Evolutionary conservation across 2,329 filamentous ascomycete genomes (phyloP).

Genomic region (Monilinia laxa): DNA sequence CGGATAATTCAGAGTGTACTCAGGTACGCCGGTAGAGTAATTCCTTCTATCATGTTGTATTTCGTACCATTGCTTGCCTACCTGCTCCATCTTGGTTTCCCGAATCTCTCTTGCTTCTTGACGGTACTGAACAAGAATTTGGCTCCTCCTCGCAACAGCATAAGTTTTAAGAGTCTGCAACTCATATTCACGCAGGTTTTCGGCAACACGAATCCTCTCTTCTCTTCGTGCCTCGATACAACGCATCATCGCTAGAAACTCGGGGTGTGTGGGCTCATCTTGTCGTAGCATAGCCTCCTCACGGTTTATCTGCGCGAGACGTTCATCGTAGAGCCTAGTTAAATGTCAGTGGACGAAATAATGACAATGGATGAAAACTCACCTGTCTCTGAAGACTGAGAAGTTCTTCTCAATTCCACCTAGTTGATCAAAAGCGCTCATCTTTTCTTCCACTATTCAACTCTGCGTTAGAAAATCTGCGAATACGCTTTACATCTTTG

Average conservation of each 20-base stretch:
- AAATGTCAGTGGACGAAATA: constrained; percentile 29
- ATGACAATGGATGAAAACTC: constrained; percentile 37
- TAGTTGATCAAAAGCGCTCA: constrained; percentile 76
- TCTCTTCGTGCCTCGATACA: constrained; percentile 80
- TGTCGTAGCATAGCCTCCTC: constrained; percentile 62
- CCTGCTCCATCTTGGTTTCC: constrained; percentile 73
- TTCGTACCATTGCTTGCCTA: constrained; percentile 89
- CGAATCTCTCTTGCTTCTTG: constrained; percentile 81
- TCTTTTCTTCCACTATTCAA: constrained; percentile 70
- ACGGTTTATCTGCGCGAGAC: constrained; percentile 75
- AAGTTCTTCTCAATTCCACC: constrained; percentile 85
- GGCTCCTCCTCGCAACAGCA: constrained; percentile 77
- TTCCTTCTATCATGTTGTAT: constrained; percentile 86
- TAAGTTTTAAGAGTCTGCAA: constrained; percentile 70
- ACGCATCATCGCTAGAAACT: constrained; percentile 86
- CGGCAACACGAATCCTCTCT: constrained; percentile 73
- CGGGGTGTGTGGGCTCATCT: constrained; percentile 74
- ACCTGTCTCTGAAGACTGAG: constrained; percentile 78
- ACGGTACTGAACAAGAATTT: constrained; percentile 87
- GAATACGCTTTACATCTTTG: background rate
- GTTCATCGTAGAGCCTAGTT: constrained; percentile 79
- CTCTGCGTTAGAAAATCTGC: constrained; percentile 25
- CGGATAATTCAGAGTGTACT: constrained; percentile 80
- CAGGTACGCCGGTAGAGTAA: constrained; percentile 72
- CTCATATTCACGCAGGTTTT: constrained; percentile 71